Evolutionary conservation across 163 green algal species (phyloP).

Genomic region (Scenedesmus sp.): DNA sequence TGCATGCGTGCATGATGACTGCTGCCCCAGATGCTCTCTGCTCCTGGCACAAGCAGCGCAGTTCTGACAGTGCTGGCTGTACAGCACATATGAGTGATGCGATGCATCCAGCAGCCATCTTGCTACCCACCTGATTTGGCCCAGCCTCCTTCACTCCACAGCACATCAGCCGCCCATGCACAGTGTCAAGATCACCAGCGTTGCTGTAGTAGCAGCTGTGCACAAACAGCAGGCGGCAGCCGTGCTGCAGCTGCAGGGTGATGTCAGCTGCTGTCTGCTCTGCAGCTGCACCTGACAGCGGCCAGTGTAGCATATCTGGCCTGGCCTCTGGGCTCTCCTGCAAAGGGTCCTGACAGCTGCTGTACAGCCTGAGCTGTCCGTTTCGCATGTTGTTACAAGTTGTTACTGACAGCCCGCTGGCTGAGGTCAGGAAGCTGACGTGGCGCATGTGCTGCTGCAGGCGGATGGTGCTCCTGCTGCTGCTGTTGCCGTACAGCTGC

Average conservation of each 20-base stretch:
- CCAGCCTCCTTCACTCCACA: neutral
- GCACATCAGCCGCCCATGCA: neutral
- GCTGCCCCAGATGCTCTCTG: neutral
- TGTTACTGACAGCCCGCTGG: neutral
- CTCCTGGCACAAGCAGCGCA: neutral
- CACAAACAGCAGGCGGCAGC: neutral
- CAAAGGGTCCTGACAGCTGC: neutral
- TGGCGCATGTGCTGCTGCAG: slow-evolving; percentile 27
- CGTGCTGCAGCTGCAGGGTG: neutral
- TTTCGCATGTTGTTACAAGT: neutral
- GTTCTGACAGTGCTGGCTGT: neutral
- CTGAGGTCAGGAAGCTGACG: neutral
- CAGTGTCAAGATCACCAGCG: neutral
- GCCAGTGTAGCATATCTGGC: neutral
- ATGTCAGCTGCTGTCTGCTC: neutral
- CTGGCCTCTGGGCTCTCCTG: neutral
- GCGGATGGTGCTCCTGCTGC: neutral
- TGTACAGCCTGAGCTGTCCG: slow-evolving; percentile 19
- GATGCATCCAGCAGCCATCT: neutral
- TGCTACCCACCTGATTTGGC: neutral
- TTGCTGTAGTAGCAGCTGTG: neutral
- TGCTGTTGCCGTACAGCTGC: neutral
- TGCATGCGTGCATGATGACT: neutral
- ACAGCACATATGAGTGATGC: neutral
- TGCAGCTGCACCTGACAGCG: neutral